Percentiles rank a stretch among this genome's conserved stretches.
These are phyloP conservation scores for Penicillium angulare DNA, from an alignment of 495 filamentous ascomycete genomes.

Conservation along the genomic window DNA sequence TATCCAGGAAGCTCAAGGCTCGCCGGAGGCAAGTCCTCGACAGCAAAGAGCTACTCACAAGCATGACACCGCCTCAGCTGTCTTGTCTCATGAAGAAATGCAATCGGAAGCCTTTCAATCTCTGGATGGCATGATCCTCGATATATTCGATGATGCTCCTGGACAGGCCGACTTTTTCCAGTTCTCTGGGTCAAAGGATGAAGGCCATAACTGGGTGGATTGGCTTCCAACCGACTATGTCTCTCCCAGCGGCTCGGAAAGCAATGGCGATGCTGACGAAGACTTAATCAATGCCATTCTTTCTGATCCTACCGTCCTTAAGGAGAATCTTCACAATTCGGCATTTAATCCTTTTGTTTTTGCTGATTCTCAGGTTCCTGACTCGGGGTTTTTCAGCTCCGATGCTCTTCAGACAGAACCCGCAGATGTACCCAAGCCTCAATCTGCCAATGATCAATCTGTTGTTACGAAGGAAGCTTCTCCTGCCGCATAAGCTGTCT, in stretches of 20 bases:
- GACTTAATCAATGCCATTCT: conserved; percentile 42
- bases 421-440: conserved; percentile 20
- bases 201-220: conserved; percentile 34
- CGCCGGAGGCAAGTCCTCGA: conserved; percentile 17
- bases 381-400: conserved; percentile 44
- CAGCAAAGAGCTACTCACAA: conserved; percentile 29
- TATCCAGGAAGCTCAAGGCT: conserved; percentile 30
- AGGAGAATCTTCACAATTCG: conserved; percentile 24
- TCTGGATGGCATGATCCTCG: conserved; percentile 40
- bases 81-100: conserved; percentile 21
- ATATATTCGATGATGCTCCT: conserved; percentile 37
- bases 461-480: conserved; percentile 18
- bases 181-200: conserved; percentile 22
- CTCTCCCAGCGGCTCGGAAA: conserved; percentile 31
- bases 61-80: conserved; percentile 18
- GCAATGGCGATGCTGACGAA: conserved; percentile 19
- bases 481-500: conserved; percentile 8
- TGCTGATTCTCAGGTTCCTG: conserved; percentile 25
- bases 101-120: conserved; percentile 27
- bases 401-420: conserved; percentile 31
- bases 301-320: conserved; percentile 35
- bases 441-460: conserved; percentile 15
- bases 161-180: conserved; percentile 24
- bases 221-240: conserved; percentile 40
- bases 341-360: conserved; percentile 35